A percentile compares a stretch with the other conserved stretches of the same genome.
These are phyloP conservation scores for Incumbomyces lentus DNA, from an alignment of 2,329 filamentous ascomycete genomes.

Conservation along the genomic window DNA sequence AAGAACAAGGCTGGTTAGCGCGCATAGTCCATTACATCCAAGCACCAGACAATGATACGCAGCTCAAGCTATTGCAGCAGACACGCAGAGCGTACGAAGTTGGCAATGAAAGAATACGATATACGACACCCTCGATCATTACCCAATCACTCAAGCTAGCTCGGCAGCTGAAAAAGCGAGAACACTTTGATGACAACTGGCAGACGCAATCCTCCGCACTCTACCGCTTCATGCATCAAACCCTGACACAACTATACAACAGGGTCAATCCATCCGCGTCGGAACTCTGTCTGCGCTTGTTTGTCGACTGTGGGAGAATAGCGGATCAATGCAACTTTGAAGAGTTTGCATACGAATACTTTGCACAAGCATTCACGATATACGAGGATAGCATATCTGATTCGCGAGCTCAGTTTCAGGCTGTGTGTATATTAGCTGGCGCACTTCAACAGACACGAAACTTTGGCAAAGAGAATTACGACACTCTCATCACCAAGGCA, in stretches of 20 bases:
- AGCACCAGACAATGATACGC: conserved; percentile 77
- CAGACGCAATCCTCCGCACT: conserved; percentile 64
- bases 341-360: conserved; percentile 95
- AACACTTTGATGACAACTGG: conserved; percentile 75
- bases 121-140: conserved; percentile 85
- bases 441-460: conserved; percentile 79
- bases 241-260: conserved; percentile 75
- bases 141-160: conserved; percentile 85
- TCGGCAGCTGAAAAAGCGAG: conserved; percentile 74
- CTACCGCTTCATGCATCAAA: conserved; percentile 91
- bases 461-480: conserved; percentile 95
- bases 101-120: conserved; percentile 90
- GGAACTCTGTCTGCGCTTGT: conserved; percentile 79
- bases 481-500: conserved; percentile 95
- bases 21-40: conserved; percentile 81
- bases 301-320: conserved; percentile 83
- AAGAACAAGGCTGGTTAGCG: conserved; percentile 95
- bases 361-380: conserved; percentile 93
- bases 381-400: conserved; percentile 96
- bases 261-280: conserved; percentile 73
- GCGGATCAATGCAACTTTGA: conserved; percentile 87
- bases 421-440: conserved; percentile 85
- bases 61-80: conserved; percentile 80
- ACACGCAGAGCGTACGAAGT: conserved; percentile 77
- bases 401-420: conserved; percentile 93